These are phyloP conservation scores for Colletotrichum coccodes DNA, from an alignment of 2,329 filamentous ascomycete genomes.

Conservation along the genomic window DNA sequence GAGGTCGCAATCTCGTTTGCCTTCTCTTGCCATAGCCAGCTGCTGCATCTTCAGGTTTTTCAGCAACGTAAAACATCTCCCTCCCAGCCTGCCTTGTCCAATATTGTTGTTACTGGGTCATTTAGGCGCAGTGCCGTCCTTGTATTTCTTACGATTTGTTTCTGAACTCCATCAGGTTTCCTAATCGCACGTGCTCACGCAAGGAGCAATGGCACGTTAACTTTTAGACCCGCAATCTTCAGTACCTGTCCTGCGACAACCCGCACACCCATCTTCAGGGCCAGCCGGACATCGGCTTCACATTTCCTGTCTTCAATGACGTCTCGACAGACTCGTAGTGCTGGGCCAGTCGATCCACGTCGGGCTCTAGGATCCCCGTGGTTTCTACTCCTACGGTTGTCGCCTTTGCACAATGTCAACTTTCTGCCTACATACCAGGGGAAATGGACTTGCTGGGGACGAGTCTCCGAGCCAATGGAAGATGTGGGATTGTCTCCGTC, in stretches of 20 bases:
- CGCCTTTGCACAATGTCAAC: constrained; percentile 1
- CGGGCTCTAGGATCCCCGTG: constrained; percentile 4
- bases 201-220: neutral
- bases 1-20: neutral
- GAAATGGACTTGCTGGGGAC: neutral
- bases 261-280: neutral
- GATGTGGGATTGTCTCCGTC: neutral
- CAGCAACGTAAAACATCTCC: neutral
- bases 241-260: neutral
- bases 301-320: neutral
- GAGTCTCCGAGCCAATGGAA: neutral
- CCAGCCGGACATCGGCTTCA: neutral
- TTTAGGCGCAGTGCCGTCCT: neutral
- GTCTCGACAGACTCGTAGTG: constrained; percentile 3
- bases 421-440: neutral
- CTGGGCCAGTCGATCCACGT: constrained; percentile 23
- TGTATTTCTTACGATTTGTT: neutral
- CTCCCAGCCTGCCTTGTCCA: neutral
- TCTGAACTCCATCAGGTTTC: neutral
- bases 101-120: neutral
- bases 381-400: neutral
- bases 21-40: neutral
- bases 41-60: neutral
- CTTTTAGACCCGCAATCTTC: neutral
- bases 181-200: neutral